Evolutionary conservation across 306 rosid genomes (phyloP).

Genomic region (Morella rubra): DNA sequence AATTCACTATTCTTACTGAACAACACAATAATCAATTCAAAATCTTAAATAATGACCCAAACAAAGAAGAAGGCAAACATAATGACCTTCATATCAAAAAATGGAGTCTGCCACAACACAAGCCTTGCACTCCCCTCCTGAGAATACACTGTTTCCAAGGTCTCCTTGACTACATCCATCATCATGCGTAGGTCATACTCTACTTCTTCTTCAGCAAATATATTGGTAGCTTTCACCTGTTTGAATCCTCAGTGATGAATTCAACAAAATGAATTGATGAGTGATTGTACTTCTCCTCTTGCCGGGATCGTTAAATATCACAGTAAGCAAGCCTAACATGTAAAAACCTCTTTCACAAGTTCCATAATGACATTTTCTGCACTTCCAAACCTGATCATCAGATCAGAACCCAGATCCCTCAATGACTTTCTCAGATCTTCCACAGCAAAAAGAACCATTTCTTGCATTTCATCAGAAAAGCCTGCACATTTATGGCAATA

Average conservation of each 20-base stretch:
- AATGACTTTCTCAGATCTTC: conserved; percentile 57
- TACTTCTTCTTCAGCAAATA: conserved; percentile 80
- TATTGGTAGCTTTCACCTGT: conserved; percentile 68
- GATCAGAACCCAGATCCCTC: conserved; percentile 66
- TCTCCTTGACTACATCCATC: conserved; percentile 41
- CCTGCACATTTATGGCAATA: conserved; percentile 41
- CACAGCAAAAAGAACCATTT: conserved; percentile 50
- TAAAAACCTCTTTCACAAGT: conserved; percentile 67
- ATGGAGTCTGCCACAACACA: conserved; percentile 70
- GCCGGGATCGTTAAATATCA: conserved; percentile 12
- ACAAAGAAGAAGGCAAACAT: conserved; percentile 10
- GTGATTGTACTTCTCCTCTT: conserved; percentile 28
- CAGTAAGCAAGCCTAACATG: conserved; percentile 19
- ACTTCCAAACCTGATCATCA: conserved; percentile 74
- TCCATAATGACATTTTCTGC: conserved; percentile 62
- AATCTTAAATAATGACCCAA: conserved; percentile 19
- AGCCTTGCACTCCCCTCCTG: conserved; percentile 38
- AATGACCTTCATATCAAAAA: conserved; percentile 65
- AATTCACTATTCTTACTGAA: conserved; percentile 7
- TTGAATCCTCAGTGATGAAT: conserved; percentile 50
- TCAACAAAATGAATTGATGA: conserved; percentile 39
- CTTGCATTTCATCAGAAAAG: conserved; percentile 65
- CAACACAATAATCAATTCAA: not conserved
- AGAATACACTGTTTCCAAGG: conserved; percentile 36
- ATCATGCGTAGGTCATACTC: conserved; percentile 54